These are phyloP conservation scores for Linaria vulgaris DNA, from an alignment of 257 asterid species.

Conservation along the genomic window DNA sequence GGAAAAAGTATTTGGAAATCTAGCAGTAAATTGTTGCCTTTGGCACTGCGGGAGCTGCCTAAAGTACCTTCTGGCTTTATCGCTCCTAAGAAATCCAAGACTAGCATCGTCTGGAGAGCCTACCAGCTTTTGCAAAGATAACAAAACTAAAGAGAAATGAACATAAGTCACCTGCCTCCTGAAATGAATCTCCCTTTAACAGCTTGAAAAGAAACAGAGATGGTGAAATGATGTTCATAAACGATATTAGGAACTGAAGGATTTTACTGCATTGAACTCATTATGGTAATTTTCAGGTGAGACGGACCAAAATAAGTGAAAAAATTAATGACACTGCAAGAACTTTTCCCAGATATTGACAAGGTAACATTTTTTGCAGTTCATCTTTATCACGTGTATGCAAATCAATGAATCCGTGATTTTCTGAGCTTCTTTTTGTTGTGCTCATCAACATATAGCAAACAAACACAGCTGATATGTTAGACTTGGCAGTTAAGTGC, in stretches of 20 bases:
- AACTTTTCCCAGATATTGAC: conserved; percentile 82
- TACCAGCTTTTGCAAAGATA: conserved; percentile 40
- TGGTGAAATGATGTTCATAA: conserved; percentile 42
- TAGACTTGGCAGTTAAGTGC: conserved; percentile 84
- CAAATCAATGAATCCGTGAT: neutral
- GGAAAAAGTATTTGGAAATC: conserved; percentile 47
- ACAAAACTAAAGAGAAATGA: conserved; percentile 1
- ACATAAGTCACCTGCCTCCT: conserved; percentile 36
- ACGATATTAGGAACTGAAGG: neutral
- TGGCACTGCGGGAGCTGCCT: conserved; percentile 60
- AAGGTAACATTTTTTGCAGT: conserved; percentile 48
- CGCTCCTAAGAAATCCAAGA: conserved; percentile 57
- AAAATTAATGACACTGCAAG: conserved; percentile 90
- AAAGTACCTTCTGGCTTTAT: conserved; percentile 51
- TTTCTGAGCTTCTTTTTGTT: neutral
- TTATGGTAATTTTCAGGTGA: conserved; percentile 38
- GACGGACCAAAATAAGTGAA: conserved; percentile 77
- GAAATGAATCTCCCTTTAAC: conserved; percentile 53
- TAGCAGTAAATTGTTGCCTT: conserved; percentile 50
- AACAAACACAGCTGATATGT: conserved; percentile 87
- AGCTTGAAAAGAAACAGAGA: conserved; percentile 61
- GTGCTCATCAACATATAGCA: conserved; percentile 63
- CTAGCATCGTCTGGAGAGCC: conserved; percentile 64
- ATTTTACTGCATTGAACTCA: neutral
- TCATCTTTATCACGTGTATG: neutral